Base-by-base conservation (phyloP, 106 monocot genomes). In the Narthecium ossifragum region DNA sequence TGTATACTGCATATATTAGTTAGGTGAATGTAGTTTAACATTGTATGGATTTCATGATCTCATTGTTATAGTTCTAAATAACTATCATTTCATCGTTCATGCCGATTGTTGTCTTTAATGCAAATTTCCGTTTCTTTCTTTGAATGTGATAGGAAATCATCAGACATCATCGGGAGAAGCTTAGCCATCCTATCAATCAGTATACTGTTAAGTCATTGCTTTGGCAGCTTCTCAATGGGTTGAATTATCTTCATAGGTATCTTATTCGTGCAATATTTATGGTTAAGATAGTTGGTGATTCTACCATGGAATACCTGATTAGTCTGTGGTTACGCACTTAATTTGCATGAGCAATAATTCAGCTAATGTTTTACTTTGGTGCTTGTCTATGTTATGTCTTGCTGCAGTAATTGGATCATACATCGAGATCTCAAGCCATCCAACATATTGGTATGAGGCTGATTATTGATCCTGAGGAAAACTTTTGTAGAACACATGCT, bases 161-260 rank as follows among this genome's bases (percentile, higher is more conserved):
- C 64, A 91, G 98, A 65, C 80, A 98, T 71, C 98, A 98, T 53
- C 73, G 98, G 34, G 98, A 98, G 57, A 90, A 87, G 74, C 76
- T 98, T 54, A 91, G 53, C 69, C 84, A 81, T 59, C 39, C 72
- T 22, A 98, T 98, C 41, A 87, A 88, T 67, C 80, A 74, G 26
- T 98, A 98, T 70, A 98, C 98, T 24, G 90, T 98, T 17, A 98
- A 98, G 50, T 87, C 98, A 61, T 73, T 98, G 68, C 98, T 98
- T 11, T 98, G 98, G 98, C 98, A 98, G 61, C 74, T 98, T 48
- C 90, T 98, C 20, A 98, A 98, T 66, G 98, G 98, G 12, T 84
- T 98, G 20, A 98, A 98, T 57, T 98, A 98, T 76, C 91, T 98
- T 60, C 98, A 98, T 60, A 98, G 96, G 96, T 98, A 56, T n/a